Percentiles rank a stretch among this genome's conserved stretches.
Conservation (phyloP, 495 filamentous ascomycete species). For the Antarctomyces pellizariae region DNA sequence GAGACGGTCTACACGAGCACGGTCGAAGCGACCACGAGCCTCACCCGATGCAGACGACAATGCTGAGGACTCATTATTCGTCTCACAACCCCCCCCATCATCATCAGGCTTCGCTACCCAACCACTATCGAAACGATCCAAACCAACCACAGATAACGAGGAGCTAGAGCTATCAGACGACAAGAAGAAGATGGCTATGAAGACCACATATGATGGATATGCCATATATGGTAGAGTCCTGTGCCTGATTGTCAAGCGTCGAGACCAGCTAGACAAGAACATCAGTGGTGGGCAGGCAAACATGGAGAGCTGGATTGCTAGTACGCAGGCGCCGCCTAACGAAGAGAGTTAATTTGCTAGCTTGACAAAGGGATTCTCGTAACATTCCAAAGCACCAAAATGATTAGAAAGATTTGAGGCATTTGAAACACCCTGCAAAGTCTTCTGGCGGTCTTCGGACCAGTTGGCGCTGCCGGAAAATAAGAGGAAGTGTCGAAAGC, state of each 20-base stretch:
- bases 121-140: conserved; percentile 25
- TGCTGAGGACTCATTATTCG: no score
- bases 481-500: no score
- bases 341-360: conserved; percentile 8
- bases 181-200: conserved; percentile 69
- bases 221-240: conserved; percentile 80
- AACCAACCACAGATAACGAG: conserved; percentile 9
- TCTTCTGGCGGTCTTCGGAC: no score
- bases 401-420: no score
- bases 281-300: conserved; percentile 37
- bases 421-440: no score
- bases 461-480: no score
- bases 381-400: no score
- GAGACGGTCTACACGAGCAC: no score
- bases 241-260: conserved; percentile 70
- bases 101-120: not conserved
- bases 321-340: conserved; percentile 30
- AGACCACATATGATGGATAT: conserved; percentile 83
- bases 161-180: conserved; percentile 32
- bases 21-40: conserved; percentile 3
- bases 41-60: conserved; percentile 5
- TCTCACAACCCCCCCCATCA: conserved; percentile 1
- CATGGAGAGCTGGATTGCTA: conserved; percentile 85
- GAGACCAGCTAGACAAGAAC: conserved; percentile 18
- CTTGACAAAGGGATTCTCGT: no score